phyloP scores from a whole-genome alignment of 176 grass and related monocot genomes.

The Hyparrhenia diplandra region DNA sequence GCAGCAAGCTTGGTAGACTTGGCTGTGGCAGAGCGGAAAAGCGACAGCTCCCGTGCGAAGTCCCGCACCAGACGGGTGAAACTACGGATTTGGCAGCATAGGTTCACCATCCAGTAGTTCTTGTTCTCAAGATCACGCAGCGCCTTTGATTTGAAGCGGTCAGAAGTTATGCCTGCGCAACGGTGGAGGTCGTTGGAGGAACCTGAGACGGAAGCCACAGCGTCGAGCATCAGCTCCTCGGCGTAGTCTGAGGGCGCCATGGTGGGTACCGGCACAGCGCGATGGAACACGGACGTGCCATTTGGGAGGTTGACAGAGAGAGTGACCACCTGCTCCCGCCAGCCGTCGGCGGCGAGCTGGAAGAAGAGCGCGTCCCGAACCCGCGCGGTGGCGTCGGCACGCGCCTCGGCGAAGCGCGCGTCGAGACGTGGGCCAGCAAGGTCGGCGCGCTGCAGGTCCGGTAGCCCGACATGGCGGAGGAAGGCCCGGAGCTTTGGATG shows the following conservation, averaged over 20 bases:
- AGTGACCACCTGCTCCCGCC: slow-evolving; percentile 42
- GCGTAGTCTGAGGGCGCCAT: slow-evolving; percentile 45
- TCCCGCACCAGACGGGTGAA: slow-evolving; percentile 62
- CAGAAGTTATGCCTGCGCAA: slow-evolving; percentile 71
- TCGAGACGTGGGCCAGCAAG: slow-evolving; percentile 57
- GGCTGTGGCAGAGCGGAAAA: slow-evolving; percentile 43
- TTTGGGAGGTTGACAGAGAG: slow-evolving; percentile 69
- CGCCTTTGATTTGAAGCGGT: slow-evolving; percentile 77
- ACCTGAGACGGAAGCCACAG: slow-evolving; percentile 42
- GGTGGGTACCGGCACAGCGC: slow-evolving; percentile 35
- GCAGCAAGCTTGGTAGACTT: slow-evolving; percentile 59
- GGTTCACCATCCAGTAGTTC: slow-evolving; percentile 74
- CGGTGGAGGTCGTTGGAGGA: slow-evolving; percentile 47
- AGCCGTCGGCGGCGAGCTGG: slow-evolving; percentile 75
- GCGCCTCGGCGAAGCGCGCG: slow-evolving; percentile 50
- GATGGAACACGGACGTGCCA: slow-evolving; percentile 65
- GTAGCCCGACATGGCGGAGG: slow-evolving; percentile 65
- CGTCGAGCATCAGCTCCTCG: slow-evolving; percentile 49
- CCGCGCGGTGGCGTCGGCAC: slow-evolving; percentile 51
- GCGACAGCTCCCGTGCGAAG: slow-evolving; percentile 48
- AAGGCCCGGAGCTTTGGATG: slow-evolving; percentile 78
- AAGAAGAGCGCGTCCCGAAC: slow-evolving; percentile 82
- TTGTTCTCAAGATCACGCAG: slow-evolving; percentile 59
- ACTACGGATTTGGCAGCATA: slow-evolving; percentile 64
- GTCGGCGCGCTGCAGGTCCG: slow-evolving; percentile 38